Evolutionary conservation across 805 yeast genomes (phyloP).

Genomic region (Nakazawaea sp.): DNA sequence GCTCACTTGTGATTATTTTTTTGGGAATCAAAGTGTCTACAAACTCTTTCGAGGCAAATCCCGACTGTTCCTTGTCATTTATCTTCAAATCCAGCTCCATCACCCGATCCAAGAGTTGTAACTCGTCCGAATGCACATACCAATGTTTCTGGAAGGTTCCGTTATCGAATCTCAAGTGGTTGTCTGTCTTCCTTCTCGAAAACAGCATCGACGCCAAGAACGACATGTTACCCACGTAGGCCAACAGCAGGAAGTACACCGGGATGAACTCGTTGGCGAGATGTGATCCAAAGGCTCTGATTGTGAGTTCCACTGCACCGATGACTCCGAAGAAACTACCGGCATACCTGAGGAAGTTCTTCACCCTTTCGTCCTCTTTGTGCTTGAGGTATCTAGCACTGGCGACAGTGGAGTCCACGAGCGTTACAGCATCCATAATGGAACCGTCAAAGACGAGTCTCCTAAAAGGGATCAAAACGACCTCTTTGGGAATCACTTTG

Average conservation of each 20-base stretch:
- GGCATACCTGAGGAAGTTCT: slow-evolving; percentile 27
- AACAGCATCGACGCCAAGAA: slow-evolving; percentile 35
- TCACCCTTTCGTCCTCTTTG: slow-evolving; percentile 25
- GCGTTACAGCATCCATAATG: slow-evolving; percentile 44
- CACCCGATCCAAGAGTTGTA: slow-evolving; percentile 57
- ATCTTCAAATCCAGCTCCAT: slow-evolving; percentile 58
- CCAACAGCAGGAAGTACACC: slow-evolving; percentile 38
- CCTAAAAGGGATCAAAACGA: slow-evolving; percentile 60
- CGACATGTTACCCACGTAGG: slow-evolving; percentile 42
- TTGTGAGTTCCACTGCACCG: slow-evolving; percentile 39
- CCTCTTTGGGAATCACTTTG: slow-evolving; percentile 24
- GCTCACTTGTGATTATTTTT: slow-evolving; percentile 36
- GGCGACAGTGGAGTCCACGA: slow-evolving; percentile 58
- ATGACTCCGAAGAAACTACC: slow-evolving; percentile 36
- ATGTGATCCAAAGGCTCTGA: slow-evolving; percentile 32
- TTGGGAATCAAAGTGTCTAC: slow-evolving; percentile 23
- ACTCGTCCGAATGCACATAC: slow-evolving; percentile 60
- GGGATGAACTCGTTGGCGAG: slow-evolving; percentile 27
- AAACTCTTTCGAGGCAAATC: slow-evolving; percentile 28
- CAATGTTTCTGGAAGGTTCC: slow-evolving; percentile 61
- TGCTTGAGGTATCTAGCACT: slow-evolving; percentile 38
- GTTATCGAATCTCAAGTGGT: slow-evolving; percentile 51
- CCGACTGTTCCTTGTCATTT: slow-evolving; percentile 31
- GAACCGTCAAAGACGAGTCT: slow-evolving; percentile 52
- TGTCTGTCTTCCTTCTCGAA: slow-evolving; percentile 42